Evolutionary conservation across 2,329 filamentous ascomycete species (phyloP).

Genomic region (Cercospora beticola): DNA sequence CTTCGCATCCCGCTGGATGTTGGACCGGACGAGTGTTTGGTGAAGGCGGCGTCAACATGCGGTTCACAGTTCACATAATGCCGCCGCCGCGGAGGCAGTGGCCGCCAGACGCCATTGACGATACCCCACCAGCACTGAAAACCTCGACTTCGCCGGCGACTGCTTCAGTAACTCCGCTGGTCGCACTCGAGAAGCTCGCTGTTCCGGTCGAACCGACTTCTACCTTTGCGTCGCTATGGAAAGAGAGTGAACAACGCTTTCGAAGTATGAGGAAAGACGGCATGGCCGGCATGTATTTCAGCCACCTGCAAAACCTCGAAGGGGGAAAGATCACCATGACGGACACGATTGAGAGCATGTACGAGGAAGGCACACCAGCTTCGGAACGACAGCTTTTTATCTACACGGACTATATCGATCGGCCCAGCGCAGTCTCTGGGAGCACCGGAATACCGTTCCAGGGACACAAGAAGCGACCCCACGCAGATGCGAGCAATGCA

Average conservation of each 20-base stretch:
- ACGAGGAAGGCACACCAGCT: not conserved
- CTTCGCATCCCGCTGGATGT: not conserved
- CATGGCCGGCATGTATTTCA: constrained; percentile 9
- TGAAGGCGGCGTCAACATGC: not conserved
- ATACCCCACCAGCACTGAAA: not conserved
- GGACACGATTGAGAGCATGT: constrained; percentile 8
- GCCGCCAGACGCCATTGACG: not conserved
- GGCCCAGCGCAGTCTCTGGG: not conserved
- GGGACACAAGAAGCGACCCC: not conserved
- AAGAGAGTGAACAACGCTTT: constrained; percentile 2
- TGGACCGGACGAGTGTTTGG: not conserved
- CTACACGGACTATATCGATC: not conserved
- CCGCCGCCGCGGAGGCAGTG: constrained; percentile 6
- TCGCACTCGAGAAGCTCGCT: not conserved
- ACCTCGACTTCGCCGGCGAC: not conserved
- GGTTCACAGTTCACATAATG: constrained; percentile 13
- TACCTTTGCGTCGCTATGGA: constrained; percentile 8
- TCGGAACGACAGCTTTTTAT: constrained; percentile 9
- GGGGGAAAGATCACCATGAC: constrained; percentile 5
- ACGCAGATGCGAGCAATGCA: not conserved
- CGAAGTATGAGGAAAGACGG: constrained; percentile 1
- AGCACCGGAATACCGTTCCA: not conserved
- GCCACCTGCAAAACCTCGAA: constrained; percentile 3
- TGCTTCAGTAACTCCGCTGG: not conserved
- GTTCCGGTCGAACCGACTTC: constrained; percentile 1